A percentile compares a stretch with the other conserved stretches of the same genome.
These are phyloP conservation scores for Xylaria polymorpha DNA, from an alignment of 2,329 filamentous ascomycete genomes.

Conservation along the genomic window DNA sequence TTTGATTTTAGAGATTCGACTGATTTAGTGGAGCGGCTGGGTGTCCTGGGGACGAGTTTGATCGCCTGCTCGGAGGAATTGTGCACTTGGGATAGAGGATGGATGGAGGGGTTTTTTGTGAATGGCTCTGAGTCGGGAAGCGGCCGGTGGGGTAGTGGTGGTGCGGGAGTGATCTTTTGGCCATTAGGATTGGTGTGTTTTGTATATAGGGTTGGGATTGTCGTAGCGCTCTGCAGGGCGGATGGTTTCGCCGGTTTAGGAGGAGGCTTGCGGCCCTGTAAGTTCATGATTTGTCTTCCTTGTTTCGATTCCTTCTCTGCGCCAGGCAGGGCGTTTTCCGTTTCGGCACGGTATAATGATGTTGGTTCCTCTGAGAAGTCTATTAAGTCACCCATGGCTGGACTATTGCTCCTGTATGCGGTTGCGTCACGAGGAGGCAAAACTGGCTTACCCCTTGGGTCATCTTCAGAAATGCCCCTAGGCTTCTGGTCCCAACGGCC, in stretches of 20 bases:
- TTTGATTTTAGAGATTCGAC: slow-evolving; percentile 26
- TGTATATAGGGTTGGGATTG: slow-evolving; percentile 36
- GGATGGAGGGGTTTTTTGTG: slow-evolving; percentile 43
- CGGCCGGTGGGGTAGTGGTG: slow-evolving; percentile 54
- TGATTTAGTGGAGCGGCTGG: slow-evolving; percentile 9
- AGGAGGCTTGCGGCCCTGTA: slow-evolving; percentile 51
- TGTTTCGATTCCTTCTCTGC: slow-evolving; percentile 15
- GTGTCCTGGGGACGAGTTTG: neutral
- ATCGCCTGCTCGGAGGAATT: slow-evolving; percentile 53
- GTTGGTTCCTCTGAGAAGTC: slow-evolving; percentile 68
- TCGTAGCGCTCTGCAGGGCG: slow-evolving; percentile 61
- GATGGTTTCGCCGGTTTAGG: slow-evolving; percentile 69
- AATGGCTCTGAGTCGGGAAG: slow-evolving; percentile 36
- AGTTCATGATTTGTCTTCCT: slow-evolving; percentile 47
- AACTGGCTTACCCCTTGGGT: slow-evolving; percentile 45
- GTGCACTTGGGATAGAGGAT: slow-evolving; percentile 56
- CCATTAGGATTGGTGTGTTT: slow-evolving; percentile 17
- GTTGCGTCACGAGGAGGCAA: slow-evolving; percentile 51
- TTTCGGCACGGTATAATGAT: slow-evolving; percentile 52
- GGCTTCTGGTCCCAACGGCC: slow-evolving; percentile 29
- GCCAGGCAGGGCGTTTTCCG: slow-evolving; percentile 45
- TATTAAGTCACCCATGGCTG: slow-evolving; percentile 68
- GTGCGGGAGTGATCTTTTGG: slow-evolving; percentile 47
- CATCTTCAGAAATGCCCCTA: slow-evolving; percentile 39
- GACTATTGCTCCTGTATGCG: slow-evolving; percentile 50